Conservation (phyloP, 148 eudicot species). For the Beta vulgaris region DNA sequence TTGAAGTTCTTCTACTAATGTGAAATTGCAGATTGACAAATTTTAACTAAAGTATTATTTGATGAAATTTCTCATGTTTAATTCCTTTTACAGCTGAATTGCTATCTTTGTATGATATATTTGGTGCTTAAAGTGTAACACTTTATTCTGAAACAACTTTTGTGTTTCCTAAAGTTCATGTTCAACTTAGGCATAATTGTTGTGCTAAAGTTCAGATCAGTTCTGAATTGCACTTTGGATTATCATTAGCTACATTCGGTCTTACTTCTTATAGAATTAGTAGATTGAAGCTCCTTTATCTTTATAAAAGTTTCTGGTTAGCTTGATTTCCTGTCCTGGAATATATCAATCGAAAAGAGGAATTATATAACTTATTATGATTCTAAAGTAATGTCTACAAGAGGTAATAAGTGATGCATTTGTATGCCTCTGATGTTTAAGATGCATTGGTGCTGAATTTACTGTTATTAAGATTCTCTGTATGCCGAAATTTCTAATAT, state of each 20-base stretch:
- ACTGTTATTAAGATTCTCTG: background rate
- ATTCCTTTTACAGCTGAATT: slow-evolving; percentile 17
- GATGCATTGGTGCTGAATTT: background rate
- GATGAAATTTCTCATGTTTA: background rate
- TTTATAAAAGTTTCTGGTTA: background rate
- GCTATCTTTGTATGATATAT: background rate
- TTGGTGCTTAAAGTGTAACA: background rate
- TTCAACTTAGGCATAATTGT: background rate
- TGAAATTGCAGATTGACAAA: background rate
- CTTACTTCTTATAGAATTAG: background rate
- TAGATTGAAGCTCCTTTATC: slow-evolving; percentile 1
- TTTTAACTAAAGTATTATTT: background rate
- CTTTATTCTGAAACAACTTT: slow-evolving; percentile 18
- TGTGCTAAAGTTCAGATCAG: background rate
- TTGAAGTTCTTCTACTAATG: background rate
- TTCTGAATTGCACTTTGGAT: slow-evolving; percentile 9
- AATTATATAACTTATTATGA: slow-evolving; percentile 1
- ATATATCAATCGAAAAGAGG: background rate
- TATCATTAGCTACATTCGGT: slow-evolving; percentile 10
- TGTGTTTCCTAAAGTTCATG: background rate
- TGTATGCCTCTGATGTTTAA: background rate
- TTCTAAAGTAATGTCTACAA: background rate
- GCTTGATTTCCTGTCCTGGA: slow-evolving; percentile 12
- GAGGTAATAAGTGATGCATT: background rate
- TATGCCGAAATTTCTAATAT: background rate